These are phyloP conservation scores for Naumovozyma baii DNA, from an alignment of 805 yeast species.

Conservation along the genomic window DNA sequence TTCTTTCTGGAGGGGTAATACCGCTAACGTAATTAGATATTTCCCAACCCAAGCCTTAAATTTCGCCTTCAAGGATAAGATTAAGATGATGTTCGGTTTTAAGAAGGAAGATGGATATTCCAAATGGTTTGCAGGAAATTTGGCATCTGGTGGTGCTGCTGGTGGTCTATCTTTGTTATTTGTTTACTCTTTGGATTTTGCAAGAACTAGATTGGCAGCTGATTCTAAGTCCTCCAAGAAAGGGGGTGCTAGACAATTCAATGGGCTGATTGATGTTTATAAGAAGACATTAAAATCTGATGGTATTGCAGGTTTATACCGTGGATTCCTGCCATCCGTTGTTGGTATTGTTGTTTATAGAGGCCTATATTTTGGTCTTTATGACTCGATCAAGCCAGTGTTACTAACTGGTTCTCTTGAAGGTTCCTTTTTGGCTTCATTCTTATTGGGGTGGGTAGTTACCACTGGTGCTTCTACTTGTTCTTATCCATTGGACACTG, in stretches of 20 bases:
- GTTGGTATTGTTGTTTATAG: conserved; percentile 95
- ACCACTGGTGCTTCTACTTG: conserved; percentile 97
- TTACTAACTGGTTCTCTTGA: conserved; percentile 87
- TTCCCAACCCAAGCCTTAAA: conserved; percentile 98
- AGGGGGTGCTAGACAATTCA: conserved; percentile 93
- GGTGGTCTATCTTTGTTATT: conserved; percentile 47
- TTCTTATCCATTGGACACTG: conserved; percentile 97
- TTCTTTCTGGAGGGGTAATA: conserved; percentile 98
- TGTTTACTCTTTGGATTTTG: conserved; percentile 76
- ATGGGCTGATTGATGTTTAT: conserved; percentile 93
- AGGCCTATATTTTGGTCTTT: conserved; percentile 96
- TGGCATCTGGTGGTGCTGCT: conserved; percentile 97
- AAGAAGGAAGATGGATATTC: conserved; percentile 90
- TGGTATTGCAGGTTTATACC: conserved; percentile 96
- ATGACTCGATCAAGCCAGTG: conserved; percentile 92
- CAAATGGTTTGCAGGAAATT: conserved; percentile 93
- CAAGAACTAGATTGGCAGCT: conserved; percentile 97
- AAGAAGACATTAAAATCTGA: conserved; percentile 88
- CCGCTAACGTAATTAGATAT: conserved; percentile 95
- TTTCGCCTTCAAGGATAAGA: conserved; percentile 96
- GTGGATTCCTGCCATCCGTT: conserved; percentile 98
- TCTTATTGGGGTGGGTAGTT: conserved; percentile 93
- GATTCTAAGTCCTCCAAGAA: conserved; percentile 81
- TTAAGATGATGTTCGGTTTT: conserved; percentile 91
- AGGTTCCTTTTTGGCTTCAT: conserved; percentile 88